A percentile compares a stretch with the other conserved stretches of the same genome.
Evolutionary conservation across 1,284 basidiomycete species (phyloP).

Genomic region (Moniliophthora roreri): DNA sequence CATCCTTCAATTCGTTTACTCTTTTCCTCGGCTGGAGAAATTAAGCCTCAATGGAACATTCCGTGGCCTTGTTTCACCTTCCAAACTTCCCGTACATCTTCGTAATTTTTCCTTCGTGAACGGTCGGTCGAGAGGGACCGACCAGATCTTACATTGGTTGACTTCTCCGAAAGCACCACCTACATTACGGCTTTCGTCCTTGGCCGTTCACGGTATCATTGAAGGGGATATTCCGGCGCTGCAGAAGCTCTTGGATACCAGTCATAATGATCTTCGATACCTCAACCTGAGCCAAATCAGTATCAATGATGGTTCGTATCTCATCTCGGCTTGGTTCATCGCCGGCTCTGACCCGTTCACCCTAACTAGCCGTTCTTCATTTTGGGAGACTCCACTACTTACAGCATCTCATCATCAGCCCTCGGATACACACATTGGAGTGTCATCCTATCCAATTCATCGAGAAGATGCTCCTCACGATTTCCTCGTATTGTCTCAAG

Average conservation of each 20-base stretch:
- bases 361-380: not conserved
- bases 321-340: not conserved
- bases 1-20: not conserved
- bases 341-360: not conserved
- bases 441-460: not conserved
- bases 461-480: not conserved
- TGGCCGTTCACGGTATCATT: not conserved
- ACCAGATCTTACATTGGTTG: constrained; percentile 1
- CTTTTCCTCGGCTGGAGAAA: not conserved
- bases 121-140: not conserved
- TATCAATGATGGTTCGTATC: not conserved
- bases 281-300: no score
- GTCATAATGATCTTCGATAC: not conserved
- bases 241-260: not conserved
- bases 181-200: not conserved
- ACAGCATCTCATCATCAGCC: not conserved
- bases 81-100: not conserved
- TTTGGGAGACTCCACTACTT: not conserved
- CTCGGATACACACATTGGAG: not conserved
- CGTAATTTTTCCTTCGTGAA: not conserved
- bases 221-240: not conserved
- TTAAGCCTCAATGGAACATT: not conserved
- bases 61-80: not conserved
- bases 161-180: not conserved
- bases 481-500: not conserved